Percentiles rank a stretch among this genome's conserved stretches.
phyloP scores from a whole-genome alignment of 805 yeast species.

The Hemisphaericaspora nanyangensis region DNA sequence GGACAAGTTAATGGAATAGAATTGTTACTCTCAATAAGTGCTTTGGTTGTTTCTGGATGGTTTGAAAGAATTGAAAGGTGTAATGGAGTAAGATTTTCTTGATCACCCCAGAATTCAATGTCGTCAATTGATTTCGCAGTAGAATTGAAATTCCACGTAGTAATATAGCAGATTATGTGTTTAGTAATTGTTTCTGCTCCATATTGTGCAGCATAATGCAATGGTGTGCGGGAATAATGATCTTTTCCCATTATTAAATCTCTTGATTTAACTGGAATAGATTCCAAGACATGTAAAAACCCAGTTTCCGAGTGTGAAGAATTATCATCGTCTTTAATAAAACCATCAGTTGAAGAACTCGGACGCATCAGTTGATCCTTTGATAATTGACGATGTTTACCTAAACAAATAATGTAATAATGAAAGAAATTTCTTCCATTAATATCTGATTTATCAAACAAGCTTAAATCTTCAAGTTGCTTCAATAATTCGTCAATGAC shows the following conservation, averaged over 20 bases:
- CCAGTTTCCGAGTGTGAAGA: constrained; percentile 36
- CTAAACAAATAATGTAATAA: constrained; percentile 74
- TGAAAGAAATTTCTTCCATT: constrained; percentile 83
- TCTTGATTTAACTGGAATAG: constrained; percentile 28
- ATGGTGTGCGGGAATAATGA: constrained; percentile 74
- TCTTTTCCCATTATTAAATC: constrained; percentile 58
- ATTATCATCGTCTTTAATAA: background rate
- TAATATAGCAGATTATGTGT: constrained; percentile 46
- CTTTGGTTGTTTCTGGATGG: constrained; percentile 72
- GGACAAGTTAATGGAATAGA: constrained; percentile 46
- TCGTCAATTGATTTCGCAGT: constrained; percentile 51
- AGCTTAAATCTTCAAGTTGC: constrained; percentile 39
- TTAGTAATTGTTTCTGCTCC: constrained; percentile 41
- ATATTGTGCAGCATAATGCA: constrained; percentile 86
- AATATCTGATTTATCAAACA: constrained; percentile 62
- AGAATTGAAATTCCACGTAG: constrained; percentile 60
- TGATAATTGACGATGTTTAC: constrained; percentile 50
- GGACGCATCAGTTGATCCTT: constrained; percentile 13
- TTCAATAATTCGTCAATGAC: constrained; percentile 58
- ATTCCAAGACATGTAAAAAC: constrained; percentile 53
- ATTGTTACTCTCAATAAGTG: constrained; percentile 47
- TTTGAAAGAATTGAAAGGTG: constrained; percentile 80
- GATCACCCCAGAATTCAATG: constrained; percentile 62
- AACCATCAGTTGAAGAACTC: background rate
- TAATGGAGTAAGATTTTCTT: constrained; percentile 75